Percentiles rank a stretch among this genome's conserved stretches.
These are phyloP conservation scores for Salix exigua DNA, from an alignment of 345 rosid species.

Conservation along the genomic window DNA sequence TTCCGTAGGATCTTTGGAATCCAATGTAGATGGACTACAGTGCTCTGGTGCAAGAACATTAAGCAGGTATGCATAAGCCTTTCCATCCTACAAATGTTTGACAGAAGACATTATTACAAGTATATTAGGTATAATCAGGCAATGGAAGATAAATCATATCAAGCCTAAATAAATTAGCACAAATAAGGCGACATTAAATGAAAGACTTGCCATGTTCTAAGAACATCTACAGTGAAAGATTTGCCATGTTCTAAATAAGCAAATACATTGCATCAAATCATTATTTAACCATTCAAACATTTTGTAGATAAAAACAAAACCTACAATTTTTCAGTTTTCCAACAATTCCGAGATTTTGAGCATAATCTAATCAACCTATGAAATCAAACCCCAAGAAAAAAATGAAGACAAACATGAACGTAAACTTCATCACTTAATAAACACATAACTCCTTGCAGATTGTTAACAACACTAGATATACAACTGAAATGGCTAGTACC, in stretches of 20 bases:
- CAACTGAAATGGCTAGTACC: constrained; percentile 37
- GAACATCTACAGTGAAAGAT: not conserved
- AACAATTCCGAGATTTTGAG: not conserved
- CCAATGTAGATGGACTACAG: constrained; percentile 70
- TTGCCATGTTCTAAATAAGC: not conserved
- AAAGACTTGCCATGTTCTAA: not conserved
- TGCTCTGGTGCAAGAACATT: constrained; percentile 89
- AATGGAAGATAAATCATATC: not conserved
- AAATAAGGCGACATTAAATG: not conserved
- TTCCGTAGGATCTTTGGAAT: constrained; percentile 59
- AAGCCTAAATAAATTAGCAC: not conserved
- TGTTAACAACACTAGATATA: not conserved
- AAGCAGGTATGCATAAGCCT: constrained; percentile 80
- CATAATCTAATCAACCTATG: not conserved
- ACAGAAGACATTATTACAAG: constrained; percentile 17
- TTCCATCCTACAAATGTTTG: constrained; percentile 62
- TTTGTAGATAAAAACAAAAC: not conserved
- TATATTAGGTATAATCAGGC: not conserved
- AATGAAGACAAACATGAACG: not conserved
- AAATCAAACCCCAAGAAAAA: not conserved
- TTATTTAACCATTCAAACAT: not conserved
- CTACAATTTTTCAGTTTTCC: not conserved
- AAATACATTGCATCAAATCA: not conserved
- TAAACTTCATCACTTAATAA: not conserved
- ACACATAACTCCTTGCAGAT: not conserved